These are phyloP conservation scores for Jaminaea rosea DNA, from an alignment of 1,284 basidiomycete genomes.

Conservation along the genomic window DNA sequence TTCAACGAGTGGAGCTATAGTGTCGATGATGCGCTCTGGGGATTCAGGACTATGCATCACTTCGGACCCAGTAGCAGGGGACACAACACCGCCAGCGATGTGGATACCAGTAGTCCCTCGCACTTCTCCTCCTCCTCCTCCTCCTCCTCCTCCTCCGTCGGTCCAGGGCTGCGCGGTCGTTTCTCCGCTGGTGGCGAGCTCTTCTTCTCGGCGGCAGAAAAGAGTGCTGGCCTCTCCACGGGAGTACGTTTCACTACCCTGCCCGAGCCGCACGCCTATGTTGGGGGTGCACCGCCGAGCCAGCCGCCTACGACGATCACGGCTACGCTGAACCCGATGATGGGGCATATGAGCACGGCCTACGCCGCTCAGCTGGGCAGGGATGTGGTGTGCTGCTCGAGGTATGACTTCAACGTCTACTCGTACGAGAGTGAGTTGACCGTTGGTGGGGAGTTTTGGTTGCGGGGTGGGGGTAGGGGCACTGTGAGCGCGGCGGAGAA, in stretches of 20 bases:
- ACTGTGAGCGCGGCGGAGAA: background rate
- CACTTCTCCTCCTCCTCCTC: background rate
- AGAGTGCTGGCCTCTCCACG: conserved; percentile 85
- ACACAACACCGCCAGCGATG: background rate
- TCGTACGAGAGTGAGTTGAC: conserved; percentile 93
- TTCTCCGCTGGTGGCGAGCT: conserved; percentile 87
- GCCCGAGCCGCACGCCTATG: conserved; percentile 54
- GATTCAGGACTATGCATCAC: conserved; percentile 79
- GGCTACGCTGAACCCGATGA: conserved; percentile 88
- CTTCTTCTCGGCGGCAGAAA: conserved; percentile 85
- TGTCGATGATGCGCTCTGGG: conserved; percentile 85
- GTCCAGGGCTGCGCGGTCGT: conserved; percentile 70
- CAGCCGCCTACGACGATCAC: conserved; percentile 81
- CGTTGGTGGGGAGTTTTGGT: conserved; percentile 53
- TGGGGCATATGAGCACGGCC: conserved; percentile 82
- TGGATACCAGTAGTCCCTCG: background rate
- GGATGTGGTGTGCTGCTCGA: conserved; percentile 76
- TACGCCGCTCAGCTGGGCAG: conserved; percentile 79
- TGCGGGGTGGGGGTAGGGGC: conserved; percentile 7
- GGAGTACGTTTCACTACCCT: conserved; percentile 85
- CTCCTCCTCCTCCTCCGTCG: conserved; percentile 54
- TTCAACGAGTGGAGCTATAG: conserved; percentile 91
- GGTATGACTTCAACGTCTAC: conserved; percentile 90
- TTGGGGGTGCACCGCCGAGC: conserved; percentile 20
- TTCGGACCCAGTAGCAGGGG: conserved; percentile 54